Percentiles rank a stretch among this genome's conserved stretches.
Evolutionary conservation across 176 grass and related monocot species (phyloP).

Genomic region (Oryza punctata): DNA sequence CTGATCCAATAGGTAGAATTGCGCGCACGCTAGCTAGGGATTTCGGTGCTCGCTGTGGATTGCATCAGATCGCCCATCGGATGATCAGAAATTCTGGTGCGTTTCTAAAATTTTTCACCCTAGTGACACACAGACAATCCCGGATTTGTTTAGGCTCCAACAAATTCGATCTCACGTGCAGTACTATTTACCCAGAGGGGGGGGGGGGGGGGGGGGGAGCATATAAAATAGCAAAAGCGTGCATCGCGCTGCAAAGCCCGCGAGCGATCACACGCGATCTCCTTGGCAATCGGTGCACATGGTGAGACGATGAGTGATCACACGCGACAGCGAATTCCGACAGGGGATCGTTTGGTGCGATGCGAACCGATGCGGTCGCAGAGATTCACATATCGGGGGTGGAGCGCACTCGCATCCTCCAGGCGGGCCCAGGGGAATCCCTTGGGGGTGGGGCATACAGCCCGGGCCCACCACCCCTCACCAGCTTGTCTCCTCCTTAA

Average conservation of each 20-base stretch:
- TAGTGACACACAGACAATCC: no score
- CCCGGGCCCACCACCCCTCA: background rate
- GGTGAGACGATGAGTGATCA: background rate
- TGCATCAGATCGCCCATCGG: no score
- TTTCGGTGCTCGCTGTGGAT: no score
- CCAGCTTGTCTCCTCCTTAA: no score
- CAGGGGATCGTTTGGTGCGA: background rate
- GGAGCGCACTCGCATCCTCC: background rate
- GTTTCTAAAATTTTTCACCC: no score
- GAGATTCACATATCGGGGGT: background rate
- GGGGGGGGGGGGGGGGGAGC: no score
- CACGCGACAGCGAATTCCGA: background rate
- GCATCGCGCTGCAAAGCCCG: background rate
- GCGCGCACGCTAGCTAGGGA: no score
- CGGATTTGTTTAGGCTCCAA: background rate
- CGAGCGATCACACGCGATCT: background rate
- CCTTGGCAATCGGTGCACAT: background rate
- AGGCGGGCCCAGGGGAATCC: background rate
- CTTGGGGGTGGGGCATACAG: no score
- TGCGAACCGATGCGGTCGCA: no score
- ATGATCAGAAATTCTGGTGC: no score
- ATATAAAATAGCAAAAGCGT: slow-evolving; percentile 2
- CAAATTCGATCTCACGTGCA: background rate
- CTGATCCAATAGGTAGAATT: no score
- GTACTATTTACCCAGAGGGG: background rate